Evolutionary conservation across 164 flowering plant genomes (phyloP).

Genomic region (Magnolia sinica): DNA sequence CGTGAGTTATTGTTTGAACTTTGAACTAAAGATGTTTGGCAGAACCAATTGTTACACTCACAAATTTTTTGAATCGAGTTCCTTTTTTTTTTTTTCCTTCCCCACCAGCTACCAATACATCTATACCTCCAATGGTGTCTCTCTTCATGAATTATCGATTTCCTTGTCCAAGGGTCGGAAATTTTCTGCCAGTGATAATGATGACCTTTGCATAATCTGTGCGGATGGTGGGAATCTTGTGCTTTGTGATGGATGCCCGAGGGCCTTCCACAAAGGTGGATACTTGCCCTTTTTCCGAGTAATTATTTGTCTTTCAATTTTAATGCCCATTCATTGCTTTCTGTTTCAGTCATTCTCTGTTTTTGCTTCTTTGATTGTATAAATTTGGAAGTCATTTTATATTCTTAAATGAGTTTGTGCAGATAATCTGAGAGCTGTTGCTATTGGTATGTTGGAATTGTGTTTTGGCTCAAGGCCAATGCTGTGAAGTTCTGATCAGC

Average conservation of each 20-base stretch:
- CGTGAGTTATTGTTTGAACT: slow-evolving; percentile 51
- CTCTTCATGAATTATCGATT: slow-evolving; percentile 80
- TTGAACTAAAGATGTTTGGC: too few species aligned
- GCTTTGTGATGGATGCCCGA: slow-evolving; percentile 82
- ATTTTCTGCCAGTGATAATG: slow-evolving; percentile 51
- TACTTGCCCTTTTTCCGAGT: background rate
- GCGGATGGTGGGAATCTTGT: slow-evolving; percentile 71
- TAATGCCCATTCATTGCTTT: background rate
- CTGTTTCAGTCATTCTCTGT: background rate
- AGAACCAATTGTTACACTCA: background rate
- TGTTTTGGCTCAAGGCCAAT: too few species aligned
- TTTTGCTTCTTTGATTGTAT: background rate
- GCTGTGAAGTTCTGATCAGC: background rate
- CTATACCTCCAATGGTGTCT: slow-evolving; percentile 86
- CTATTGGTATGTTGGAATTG: background rate
- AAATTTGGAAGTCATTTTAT: background rate
- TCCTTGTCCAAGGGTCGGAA: slow-evolving; percentile 42
- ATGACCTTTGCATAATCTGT: slow-evolving; percentile 80
- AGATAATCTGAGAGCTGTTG: background rate
- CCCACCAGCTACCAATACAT: slow-evolving; percentile 71
- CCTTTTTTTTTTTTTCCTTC: background rate
- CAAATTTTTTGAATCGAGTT: background rate
- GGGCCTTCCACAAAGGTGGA: slow-evolving; percentile 61
- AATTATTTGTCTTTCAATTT: background rate
- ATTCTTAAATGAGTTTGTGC: background rate